Evolutionary conservation across 2,329 filamentous ascomycete genomes (phyloP).

Genomic region (Magnaporthiopsis rhizophila): DNA sequence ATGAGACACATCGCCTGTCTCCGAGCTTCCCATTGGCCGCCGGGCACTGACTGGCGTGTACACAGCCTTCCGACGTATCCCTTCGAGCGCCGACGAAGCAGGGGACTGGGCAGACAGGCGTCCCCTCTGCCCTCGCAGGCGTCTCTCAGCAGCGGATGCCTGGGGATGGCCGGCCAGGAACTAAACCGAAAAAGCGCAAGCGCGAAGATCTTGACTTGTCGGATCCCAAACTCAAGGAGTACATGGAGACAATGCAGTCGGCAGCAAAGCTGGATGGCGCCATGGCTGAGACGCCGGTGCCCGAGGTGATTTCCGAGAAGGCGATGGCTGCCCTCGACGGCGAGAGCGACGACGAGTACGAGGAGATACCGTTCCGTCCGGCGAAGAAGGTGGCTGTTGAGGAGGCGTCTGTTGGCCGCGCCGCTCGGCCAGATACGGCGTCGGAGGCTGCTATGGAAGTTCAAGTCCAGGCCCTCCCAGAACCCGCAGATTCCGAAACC

Average conservation of each 20-base stretch:
- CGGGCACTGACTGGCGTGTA: constrained; percentile 14
- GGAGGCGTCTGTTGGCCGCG: constrained; percentile 8
- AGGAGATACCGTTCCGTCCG: constrained; percentile 50
- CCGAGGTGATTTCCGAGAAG: background rate
- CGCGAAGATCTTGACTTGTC: constrained; percentile 48
- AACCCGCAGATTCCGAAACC: background rate
- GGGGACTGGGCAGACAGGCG: constrained; percentile 1
- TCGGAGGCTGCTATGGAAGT: constrained; percentile 8
- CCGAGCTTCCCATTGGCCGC: constrained; percentile 10
- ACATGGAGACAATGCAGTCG: constrained; percentile 71
- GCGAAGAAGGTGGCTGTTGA: constrained; percentile 31
- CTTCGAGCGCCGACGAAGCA: constrained; percentile 17
- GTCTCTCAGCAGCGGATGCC: constrained; percentile 9
- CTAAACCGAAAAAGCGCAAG: constrained; percentile 56
- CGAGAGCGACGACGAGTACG: constrained; percentile 70
- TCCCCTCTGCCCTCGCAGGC: background rate
- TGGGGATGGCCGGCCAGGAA: constrained; percentile 17
- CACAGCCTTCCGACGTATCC: constrained; percentile 34
- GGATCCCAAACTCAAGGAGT: constrained; percentile 80
- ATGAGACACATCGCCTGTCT: constrained; percentile 17
- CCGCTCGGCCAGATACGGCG: constrained; percentile 1
- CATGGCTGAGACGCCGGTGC: constrained; percentile 1
- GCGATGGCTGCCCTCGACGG: constrained; percentile 28
- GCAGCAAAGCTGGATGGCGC: constrained; percentile 19
- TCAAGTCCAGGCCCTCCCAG: constrained; percentile 3